phyloP scores from a whole-genome alignment of 2,329 filamentous ascomycete genomes.

The Colletotrichum viniferum region DNA sequence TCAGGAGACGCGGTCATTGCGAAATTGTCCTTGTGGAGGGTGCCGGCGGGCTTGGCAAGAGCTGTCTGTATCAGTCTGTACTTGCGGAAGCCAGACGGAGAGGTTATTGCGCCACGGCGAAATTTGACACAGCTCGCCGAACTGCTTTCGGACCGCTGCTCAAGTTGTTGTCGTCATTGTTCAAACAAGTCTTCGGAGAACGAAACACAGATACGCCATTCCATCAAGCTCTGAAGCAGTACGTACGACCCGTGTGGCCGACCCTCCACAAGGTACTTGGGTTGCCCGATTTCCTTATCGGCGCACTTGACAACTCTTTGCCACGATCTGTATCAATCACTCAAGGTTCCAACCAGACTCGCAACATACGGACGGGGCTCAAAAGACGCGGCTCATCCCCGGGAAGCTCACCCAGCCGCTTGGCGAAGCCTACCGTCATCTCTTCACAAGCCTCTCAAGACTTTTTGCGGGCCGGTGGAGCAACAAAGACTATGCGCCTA shows the following conservation, averaged over 20 bases:
- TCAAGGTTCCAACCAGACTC: slow-evolving; percentile 34
- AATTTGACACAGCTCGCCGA: slow-evolving; percentile 66
- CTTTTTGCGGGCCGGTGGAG: slow-evolving; percentile 60
- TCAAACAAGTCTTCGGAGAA: slow-evolving; percentile 72
- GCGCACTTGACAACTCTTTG: slow-evolving; percentile 45
- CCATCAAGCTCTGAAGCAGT: slow-evolving; percentile 65
- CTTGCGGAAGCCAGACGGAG: slow-evolving; percentile 63
- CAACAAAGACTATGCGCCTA: slow-evolving; percentile 72
- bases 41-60: slow-evolving; percentile 68
- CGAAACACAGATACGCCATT: slow-evolving; percentile 68
- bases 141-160: slow-evolving; percentile 68
- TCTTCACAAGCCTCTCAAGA: slow-evolving; percentile 61
- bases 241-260: slow-evolving; percentile 68
- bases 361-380: slow-evolving; percentile 33
- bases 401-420: slow-evolving; percentile 43
- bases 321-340: slow-evolving; percentile 40
- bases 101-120: slow-evolving; percentile 69
- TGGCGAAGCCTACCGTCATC: slow-evolving; percentile 36
- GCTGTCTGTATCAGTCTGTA: slow-evolving; percentile 66
- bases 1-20: slow-evolving; percentile 65
- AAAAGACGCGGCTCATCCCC: slow-evolving; percentile 56
- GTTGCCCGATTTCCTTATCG: slow-evolving; percentile 73
- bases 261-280: slow-evolving; percentile 65
- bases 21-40: slow-evolving; percentile 68
- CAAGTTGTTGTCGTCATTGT: slow-evolving; percentile 68